Conservation (phyloP, 148 eudicot species). For the Rhododendron vialii region DNA sequence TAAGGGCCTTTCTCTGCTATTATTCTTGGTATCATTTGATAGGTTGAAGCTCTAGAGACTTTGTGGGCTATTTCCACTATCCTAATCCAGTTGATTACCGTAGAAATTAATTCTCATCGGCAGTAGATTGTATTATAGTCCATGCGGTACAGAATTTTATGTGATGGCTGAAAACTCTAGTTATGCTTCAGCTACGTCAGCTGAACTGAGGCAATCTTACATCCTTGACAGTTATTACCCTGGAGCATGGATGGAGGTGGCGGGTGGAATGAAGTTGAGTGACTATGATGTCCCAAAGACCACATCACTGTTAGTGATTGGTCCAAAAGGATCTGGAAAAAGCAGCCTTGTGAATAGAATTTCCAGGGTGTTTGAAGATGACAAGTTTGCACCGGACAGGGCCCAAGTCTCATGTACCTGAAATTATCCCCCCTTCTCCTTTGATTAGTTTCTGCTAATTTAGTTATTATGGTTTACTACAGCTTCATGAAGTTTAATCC, state of each 20-base stretch:
- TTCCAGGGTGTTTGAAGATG: slow-evolving; percentile 68
- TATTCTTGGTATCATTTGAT: not conserved
- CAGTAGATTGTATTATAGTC: not conserved
- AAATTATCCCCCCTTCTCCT: not conserved
- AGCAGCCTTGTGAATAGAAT: slow-evolving; percentile 82
- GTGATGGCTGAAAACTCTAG: not conserved
- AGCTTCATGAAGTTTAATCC: not conserved
- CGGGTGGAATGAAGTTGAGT: slow-evolving; percentile 30
- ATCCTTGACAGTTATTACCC: slow-evolving; percentile 59
- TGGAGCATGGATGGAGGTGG: slow-evolving; percentile 66
- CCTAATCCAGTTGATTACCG: not conserved
- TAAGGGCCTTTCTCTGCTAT: not conserved
- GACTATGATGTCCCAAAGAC: slow-evolving; percentile 54
- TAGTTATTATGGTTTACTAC: not conserved
- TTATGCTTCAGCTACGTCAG: not conserved
- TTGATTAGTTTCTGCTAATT: not conserved
- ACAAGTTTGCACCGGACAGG: slow-evolving; percentile 62
- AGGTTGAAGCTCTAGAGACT: not conserved
- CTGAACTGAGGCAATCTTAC: not conserved
- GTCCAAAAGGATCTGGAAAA: slow-evolving; percentile 84
- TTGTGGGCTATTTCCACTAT: not conserved
- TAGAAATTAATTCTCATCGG: not conserved
- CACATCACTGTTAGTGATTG: slow-evolving; percentile 60
- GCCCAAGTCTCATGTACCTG: slow-evolving; percentile 83
- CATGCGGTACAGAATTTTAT: not conserved